These are phyloP conservation scores for Pleurostoma richardsiae DNA, from an alignment of 2,329 filamentous ascomycete genomes.

Conservation along the genomic window DNA sequence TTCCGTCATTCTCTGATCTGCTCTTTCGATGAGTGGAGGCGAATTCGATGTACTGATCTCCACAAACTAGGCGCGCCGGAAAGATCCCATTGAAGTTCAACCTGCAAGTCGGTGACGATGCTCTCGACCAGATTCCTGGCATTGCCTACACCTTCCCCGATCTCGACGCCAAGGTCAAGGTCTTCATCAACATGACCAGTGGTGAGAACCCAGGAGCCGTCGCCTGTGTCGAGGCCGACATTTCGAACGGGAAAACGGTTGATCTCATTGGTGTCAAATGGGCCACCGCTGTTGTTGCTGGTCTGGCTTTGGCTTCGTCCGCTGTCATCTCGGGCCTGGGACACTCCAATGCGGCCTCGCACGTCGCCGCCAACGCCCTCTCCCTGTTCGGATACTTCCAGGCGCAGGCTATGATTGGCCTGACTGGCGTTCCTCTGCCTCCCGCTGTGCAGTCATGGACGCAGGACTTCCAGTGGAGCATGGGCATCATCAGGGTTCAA, in stretches of 20 bases:
- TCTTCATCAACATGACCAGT: conserved; percentile 71
- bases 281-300: conserved; percentile 83
- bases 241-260: conserved; percentile 91
- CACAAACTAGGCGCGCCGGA: conserved; percentile 51
- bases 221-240: conserved; percentile 80
- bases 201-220: conserved; percentile 49
- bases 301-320: conserved; percentile 76
- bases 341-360: conserved; percentile 89
- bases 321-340: conserved; percentile 86
- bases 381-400: conserved; percentile 97
- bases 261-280: conserved; percentile 85
- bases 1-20: background rate
- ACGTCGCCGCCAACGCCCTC: conserved; percentile 88
- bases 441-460: conserved; percentile 91
- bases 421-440: conserved; percentile 75
- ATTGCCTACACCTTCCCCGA: conserved; percentile 90
- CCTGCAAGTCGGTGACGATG: conserved; percentile 49
- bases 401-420: conserved; percentile 84
- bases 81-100: conserved; percentile 74
- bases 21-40: background rate
- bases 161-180: conserved; percentile 77
- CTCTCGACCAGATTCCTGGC: conserved; percentile 64
- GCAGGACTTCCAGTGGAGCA: conserved; percentile 96
- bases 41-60: background rate
- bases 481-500: conserved; percentile 86